Percentiles rank a stretch among this genome's conserved stretches.
phyloP scores from a whole-genome alignment of 2,329 filamentous ascomycete genomes.

The Gyromitra esculenta region DNA sequence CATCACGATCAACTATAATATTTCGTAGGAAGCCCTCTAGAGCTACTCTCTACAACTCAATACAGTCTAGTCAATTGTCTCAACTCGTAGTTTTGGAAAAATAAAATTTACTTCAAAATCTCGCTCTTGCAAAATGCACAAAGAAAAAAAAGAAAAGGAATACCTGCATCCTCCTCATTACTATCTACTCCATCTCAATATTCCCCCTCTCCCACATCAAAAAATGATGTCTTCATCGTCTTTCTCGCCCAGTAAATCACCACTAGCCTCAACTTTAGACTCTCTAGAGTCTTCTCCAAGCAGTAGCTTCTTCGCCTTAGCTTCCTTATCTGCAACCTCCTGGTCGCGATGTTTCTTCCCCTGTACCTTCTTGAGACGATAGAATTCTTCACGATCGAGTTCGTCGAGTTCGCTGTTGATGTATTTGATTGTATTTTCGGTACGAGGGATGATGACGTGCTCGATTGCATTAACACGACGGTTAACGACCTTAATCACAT shows the following conservation, averaged over 20 bases:
- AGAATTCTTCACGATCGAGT: conserved; percentile 80
- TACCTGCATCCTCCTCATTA: conserved; percentile 38
- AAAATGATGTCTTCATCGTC: conserved; percentile 61
- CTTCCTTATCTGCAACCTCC: conserved; percentile 76
- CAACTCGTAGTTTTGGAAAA: neutral
- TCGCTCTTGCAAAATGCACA: conserved; percentile 8
- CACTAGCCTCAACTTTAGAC: conserved; percentile 44
- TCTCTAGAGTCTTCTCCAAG: conserved; percentile 59
- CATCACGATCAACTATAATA: neutral
- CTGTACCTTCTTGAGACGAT: conserved; percentile 93
- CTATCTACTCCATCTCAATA: conserved; percentile 17
- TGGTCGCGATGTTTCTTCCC: conserved; percentile 83
- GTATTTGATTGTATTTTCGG: conserved; percentile 99
- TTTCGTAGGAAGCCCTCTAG: neutral
- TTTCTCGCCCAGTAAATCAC: conserved; percentile 58
- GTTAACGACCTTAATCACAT: conserved; percentile 99
- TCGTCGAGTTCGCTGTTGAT: conserved; percentile 94
- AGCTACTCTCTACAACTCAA: neutral
- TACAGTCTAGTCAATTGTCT: neutral
- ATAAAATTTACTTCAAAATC: conserved; percentile 11
- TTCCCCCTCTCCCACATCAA: conserved; percentile 35
- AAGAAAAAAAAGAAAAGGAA: conserved; percentile 23
- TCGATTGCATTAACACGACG: conserved; percentile 98
- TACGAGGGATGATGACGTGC: conserved; percentile 95
- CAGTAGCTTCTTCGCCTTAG: conserved; percentile 75